Evolutionary conservation across 2,329 filamentous ascomycete species (phyloP).

Genomic region (Talaromyces sp.): DNA sequence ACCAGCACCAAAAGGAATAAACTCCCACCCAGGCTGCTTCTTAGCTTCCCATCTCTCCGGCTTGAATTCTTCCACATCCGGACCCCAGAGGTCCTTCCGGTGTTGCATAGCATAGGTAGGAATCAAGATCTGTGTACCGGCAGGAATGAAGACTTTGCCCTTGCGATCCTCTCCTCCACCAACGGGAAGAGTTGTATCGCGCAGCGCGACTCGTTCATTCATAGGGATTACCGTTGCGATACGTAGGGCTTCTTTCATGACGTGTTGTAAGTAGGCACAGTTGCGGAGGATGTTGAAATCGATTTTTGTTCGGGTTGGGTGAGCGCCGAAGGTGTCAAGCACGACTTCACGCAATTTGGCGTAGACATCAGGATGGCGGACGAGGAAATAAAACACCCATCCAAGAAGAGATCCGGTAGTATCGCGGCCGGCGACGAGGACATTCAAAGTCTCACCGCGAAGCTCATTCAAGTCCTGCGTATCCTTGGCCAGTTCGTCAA

Average conservation of each 20-base stretch:
- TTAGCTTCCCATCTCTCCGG: slow-evolving; percentile 18
- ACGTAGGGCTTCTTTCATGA: slow-evolving; percentile 41
- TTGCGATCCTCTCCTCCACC: slow-evolving; percentile 61
- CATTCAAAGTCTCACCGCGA: slow-evolving; percentile 46
- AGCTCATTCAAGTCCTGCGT: slow-evolving; percentile 46
- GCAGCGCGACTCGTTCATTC: slow-evolving; percentile 41
- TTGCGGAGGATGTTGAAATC: slow-evolving; percentile 16
- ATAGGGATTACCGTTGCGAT: slow-evolving; percentile 47
- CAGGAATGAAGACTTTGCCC: slow-evolving; percentile 62
- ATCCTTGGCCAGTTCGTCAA: slow-evolving; percentile 54
- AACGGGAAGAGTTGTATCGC: slow-evolving; percentile 43
- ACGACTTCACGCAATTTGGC: slow-evolving; percentile 20
- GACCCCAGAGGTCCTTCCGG: slow-evolving; percentile 51
- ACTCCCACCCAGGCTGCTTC: slow-evolving; percentile 43
- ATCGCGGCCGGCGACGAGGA: slow-evolving; percentile 39
- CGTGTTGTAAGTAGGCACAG: slow-evolving; percentile 22
- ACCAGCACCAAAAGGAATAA: slow-evolving; percentile 29
- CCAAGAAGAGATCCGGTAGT: slow-evolving; percentile 36
- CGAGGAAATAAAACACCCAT: slow-evolving; percentile 33
- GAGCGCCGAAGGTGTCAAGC: slow-evolving; percentile 48
- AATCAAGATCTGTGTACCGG: slow-evolving; percentile 65
- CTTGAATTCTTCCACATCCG: slow-evolving; percentile 38
- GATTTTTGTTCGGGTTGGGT: slow-evolving; percentile 15
- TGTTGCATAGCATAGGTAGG: slow-evolving; percentile 71
- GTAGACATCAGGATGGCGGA: slow-evolving; percentile 28